Base-by-base conservation (phyloP, 75 land plant genomes). In the Selaginella tamariscina region DNA sequence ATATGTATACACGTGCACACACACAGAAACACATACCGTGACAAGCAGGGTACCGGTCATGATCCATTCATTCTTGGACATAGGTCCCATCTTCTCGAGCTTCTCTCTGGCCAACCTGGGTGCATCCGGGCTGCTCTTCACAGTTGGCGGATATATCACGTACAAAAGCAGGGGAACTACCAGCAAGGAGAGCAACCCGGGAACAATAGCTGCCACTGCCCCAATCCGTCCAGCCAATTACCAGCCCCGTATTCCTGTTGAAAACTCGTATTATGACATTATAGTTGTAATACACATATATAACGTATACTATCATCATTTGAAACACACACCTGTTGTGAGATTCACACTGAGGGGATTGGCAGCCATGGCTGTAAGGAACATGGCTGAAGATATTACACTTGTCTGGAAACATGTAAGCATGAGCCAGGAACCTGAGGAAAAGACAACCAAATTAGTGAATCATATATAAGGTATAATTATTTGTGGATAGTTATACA, bases 381-480 rank as follows among this genome's bases (percentile, higher is more conserved):
- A 93, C 95, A 93, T 89, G 23, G 98, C 75, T 0, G 95, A 89
- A 13, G 95, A 89, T 54, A 89, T 85, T n/a, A 82, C 91, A 24
- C 90, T 89, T 0, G 96, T 89, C 78, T 94, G 98, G 70, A 94
- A 94, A 63, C 96, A 89, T 1, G 98, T 89, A 24, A 89, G 79
- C 49, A 39, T 39, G 49, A 39, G 49, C 49, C 49, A 39, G n/a
- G n/a, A n/a, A n/a, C n/a, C n/a, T n/a, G n/a, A n/a, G n/a, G n/a
- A n/a, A n/a, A n/a, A n/a, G n/a, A n/a, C n/a, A n/a, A n/a, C n/a
- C n/a, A n/a, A n/a, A n/a, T n/a, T n/a, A n/a, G n/a, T n/a, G n/a
- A n/a, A n/a, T n/a, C n/a, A n/a, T n/a, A n/a, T n/a, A n/a, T n/a
- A n/a, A n/a, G n/a, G n/a, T n/a, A n/a, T n/a, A n/a, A n/a, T n/a